Base-by-base conservation (phyloP, 768 basidiomycete genomes). In the Leucogyrophana mollusca region DNA sequence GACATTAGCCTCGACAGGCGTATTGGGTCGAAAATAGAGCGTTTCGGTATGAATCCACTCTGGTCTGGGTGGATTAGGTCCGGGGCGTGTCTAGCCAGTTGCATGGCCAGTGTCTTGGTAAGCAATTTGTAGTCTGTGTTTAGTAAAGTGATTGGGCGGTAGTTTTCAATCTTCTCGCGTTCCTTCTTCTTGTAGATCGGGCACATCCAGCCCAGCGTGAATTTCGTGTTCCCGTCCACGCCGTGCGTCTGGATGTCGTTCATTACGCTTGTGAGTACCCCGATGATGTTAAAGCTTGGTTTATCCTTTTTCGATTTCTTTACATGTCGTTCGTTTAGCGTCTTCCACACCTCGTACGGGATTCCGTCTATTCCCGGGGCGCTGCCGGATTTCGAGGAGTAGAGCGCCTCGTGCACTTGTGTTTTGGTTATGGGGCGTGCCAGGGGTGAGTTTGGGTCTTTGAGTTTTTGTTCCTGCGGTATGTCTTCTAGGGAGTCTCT, bases 1-100 rank as follows among this genome's bases (percentile, higher is more conserved):
- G 64, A 52, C 21, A 72, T 57, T 0, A 56, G 9, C 22, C 64
- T 43, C 0, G 58, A 45, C 0, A 72, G 59, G 1, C 57, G 16
- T 0, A 60, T 69, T 0, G 70, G 68, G 56, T 74, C 60, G 0
- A 47, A 50, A 3, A 76, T 70, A 0, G 48, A 46, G 4, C 69
- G 17, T 0, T 60, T 63, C 6, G 47, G 56, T 0, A 77, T 54
- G 20, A 77, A 76, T 0, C 73, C 73, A 0, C 72, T 62, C 17
- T 57, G 61, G 44, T 45, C 11, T 0, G 38, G 45, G 41, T 57
- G 48, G 2, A 57, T 45, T 0, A 63, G 30, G 3, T 24, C 2
- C 9, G n/a, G 9, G 16, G 21, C 27, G 18, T 7, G 8, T 3
- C 4, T 4, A 3, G 40, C 40, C 3, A 55, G 21, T 10, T 20